These are phyloP conservation scores for Trichoderma oligosporum DNA, from an alignment of 2,329 filamentous ascomycete species.

Conservation along the genomic window DNA sequence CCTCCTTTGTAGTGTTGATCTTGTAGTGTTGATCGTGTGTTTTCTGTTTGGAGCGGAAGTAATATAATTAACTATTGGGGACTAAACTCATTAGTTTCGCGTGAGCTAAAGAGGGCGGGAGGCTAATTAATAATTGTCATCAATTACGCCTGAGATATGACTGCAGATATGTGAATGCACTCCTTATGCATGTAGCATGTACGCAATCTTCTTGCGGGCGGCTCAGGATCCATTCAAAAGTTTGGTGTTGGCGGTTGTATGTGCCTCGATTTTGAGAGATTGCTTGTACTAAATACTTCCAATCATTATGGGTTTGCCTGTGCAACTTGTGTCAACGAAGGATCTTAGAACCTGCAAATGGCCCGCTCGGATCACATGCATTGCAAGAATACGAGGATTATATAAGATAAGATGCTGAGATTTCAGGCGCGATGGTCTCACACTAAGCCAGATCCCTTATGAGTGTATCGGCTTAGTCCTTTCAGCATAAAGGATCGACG, in stretches of 20 bases:
- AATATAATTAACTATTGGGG: not conserved
- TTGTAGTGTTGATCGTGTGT: constrained; percentile 9
- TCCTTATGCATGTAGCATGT: constrained; percentile 8
- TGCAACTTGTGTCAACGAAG: not conserved
- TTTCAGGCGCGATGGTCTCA: not conserved
- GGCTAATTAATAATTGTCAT: not conserved
- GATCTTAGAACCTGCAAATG: constrained; percentile 3
- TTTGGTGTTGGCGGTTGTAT: not conserved
- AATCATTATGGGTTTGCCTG: not conserved
- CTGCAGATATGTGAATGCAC: not conserved
- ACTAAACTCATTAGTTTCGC: not conserved
- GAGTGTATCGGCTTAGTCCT: not conserved
- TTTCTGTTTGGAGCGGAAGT: not conserved
- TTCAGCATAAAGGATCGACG: not conserved
- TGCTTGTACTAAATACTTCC: not conserved
- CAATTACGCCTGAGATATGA: not conserved
- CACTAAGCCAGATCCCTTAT: not conserved
- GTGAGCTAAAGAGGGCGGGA: not conserved
- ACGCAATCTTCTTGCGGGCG: constrained; percentile 6
- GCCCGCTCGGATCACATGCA: not conserved
- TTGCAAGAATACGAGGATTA: not conserved
- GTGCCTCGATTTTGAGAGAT: not conserved
- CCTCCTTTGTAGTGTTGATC: not conserved
- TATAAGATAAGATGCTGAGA: constrained; percentile 2
- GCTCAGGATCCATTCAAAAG: not conserved